Evolutionary conservation across 805 yeast species (phyloP), one percentile per base, ranked within the genome.

Genomic region (Saccharomycopsis malanga): DNA sequence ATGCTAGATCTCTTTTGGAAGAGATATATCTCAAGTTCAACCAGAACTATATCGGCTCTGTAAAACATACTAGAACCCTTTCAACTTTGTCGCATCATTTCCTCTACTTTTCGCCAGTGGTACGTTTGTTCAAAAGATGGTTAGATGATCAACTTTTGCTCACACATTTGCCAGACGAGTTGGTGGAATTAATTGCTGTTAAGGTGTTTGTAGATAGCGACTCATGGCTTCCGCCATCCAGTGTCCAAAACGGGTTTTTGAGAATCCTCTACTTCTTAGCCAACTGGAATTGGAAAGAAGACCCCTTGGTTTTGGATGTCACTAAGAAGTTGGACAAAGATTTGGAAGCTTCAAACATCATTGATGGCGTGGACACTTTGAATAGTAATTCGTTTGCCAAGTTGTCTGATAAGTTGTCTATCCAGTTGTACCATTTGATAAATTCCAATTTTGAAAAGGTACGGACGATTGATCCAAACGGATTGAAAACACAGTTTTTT

Each of bases 231-330:
- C 73, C 78, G 1, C 98, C 98, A 2, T 77, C 82, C 23, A 80
- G 91, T 46, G 79, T 83, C 6, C 81, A 79, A 53, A 74, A 83
- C 46, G 98, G 96, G 4, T 87, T 93, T 60, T 67, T 86, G 49
- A 80, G 93, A 50, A 74, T 81, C 10, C 61, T 93, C 34, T 69
- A 76, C 40, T 85, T 83, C 57, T 62, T 93, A 39, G 73, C 95
- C 22, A 66, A 65, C 37, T 93, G 98, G 98, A 88, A 93, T 62
- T 93, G 98, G 98, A 83, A 77, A 57, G 94, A 85, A 53, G 87
- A 83, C 40, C 83, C 96, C 1, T 66, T 93, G 52, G 76, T 89
- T 45, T 65, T 93, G 51, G 97, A 93, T 58, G 66, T 87, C 55
- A 79, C 82, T 12, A 79, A 71, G 48, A 75, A 76, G 51, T 58